A percentile compares a stretch with the other conserved stretches of the same genome.
These are phyloP conservation scores for Anthostomella pinea DNA, from an alignment of 2,329 filamentous ascomycete species.

Conservation along the genomic window DNA sequence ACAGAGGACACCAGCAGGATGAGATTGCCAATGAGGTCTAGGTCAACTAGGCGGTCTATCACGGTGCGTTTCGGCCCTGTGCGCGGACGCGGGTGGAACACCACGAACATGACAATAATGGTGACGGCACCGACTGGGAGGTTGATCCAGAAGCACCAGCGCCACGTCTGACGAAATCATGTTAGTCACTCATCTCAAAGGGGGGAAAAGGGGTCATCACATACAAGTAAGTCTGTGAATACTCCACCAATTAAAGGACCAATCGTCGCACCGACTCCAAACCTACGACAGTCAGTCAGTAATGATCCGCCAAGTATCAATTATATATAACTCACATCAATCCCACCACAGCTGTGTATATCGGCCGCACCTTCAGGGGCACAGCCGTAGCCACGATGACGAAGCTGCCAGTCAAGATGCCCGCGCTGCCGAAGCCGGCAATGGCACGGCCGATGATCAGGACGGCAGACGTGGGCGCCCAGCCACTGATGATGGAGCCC, in stretches of 20 bases:
- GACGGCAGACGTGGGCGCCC: conserved; percentile 30
- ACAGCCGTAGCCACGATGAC: conserved; percentile 32
- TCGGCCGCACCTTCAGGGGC: conserved; percentile 28
- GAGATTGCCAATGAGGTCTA: conserved; percentile 39
- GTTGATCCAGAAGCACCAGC: conserved; percentile 44
- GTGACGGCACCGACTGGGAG: conserved; percentile 38
- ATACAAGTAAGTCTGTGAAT: conserved; percentile 35
- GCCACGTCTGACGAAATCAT: conserved; percentile 31
- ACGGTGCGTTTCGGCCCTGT: conserved; percentile 14
- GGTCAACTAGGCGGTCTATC: conserved; percentile 26
- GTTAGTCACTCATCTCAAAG: conserved; percentile 14
- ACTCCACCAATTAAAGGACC: conserved; percentile 36
- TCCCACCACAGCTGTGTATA: conserved; percentile 33
- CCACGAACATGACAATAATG: conserved; percentile 27
- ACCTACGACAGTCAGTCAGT: conserved; percentile 24
- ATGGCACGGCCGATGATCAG: conserved; percentile 38
- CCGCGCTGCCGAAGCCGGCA: conserved; percentile 35
- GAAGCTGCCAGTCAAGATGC: conserved; percentile 35
- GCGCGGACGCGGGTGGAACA: conserved; percentile 26
- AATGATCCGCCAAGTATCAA: not conserved
- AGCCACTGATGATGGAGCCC: conserved; percentile 36
- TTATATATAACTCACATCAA: conserved; percentile 25
- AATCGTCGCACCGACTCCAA: conserved; percentile 33
- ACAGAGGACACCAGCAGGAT: conserved; percentile 45
- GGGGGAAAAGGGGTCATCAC: conserved; percentile 7